Evolutionary conservation across 768 basidiomycete species (phyloP).

Genomic region (Pluteus cervinus): DNA sequence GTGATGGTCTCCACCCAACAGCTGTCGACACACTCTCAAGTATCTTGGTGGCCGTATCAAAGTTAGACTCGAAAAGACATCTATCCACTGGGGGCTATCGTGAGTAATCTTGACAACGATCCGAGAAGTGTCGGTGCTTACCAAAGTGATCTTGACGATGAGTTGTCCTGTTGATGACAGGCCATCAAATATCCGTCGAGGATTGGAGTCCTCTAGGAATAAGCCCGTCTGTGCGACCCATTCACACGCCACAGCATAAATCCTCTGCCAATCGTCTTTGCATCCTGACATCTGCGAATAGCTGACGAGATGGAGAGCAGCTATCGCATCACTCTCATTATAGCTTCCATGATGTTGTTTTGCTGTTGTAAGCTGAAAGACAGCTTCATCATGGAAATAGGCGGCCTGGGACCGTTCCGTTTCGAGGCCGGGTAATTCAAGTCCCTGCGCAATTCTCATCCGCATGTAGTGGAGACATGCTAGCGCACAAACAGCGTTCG

Average conservation of each 20-base stretch:
- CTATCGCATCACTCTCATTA: constrained; percentile 66
- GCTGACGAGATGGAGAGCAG: constrained; percentile 71
- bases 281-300: constrained; percentile 71
- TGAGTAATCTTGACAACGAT: constrained; percentile 9
- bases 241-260: constrained; percentile 66
- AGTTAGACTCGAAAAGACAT: constrained; percentile 66
- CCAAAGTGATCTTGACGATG: constrained; percentile 67
- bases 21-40: constrained; percentile 55
- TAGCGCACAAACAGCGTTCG: constrained; percentile 72
- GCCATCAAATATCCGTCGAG: constrained; percentile 47
- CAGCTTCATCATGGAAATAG: constrained; percentile 66
- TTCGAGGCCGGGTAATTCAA: constrained; percentile 46
- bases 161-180: constrained; percentile 50
- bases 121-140: constrained; percentile 30
- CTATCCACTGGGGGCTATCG: constrained; percentile 55
- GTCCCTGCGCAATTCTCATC: constrained; percentile 55
- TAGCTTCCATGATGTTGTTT: constrained; percentile 49
- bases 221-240: constrained; percentile 71
- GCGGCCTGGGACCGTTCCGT: constrained; percentile 53
- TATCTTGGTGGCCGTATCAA: constrained; percentile 58
- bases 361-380: constrained; percentile 50
- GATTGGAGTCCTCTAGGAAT: constrained; percentile 56
- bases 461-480: constrained; percentile 64
- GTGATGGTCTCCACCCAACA: constrained; percentile 53
- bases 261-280: constrained; percentile 59